Evolutionary conservation across 2,329 filamentous ascomycete species (phyloP).

Genomic region (Trichoderma sp.): DNA sequence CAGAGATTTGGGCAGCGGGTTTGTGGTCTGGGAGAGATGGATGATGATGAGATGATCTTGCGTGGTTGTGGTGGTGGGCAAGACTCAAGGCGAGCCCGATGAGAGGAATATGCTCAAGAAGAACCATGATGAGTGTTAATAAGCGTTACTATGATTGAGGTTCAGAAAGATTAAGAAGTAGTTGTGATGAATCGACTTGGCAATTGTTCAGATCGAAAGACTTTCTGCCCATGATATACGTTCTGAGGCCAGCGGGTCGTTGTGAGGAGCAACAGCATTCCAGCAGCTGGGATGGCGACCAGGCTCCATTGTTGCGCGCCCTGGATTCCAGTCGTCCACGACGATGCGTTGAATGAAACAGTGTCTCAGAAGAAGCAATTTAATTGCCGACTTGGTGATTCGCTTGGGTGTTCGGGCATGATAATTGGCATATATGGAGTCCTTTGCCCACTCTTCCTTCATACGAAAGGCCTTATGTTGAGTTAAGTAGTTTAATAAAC

Average conservation of each 20-base stretch:
- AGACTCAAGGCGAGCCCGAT: constrained; percentile 19
- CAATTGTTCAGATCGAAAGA: neutral
- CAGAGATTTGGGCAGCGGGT: constrained; percentile 19
- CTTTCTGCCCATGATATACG: constrained; percentile 20
- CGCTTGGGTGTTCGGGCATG: neutral
- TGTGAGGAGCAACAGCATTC: constrained; percentile 36
- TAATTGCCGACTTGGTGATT: too few relatives aligned
- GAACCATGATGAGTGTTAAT: constrained; percentile 23
- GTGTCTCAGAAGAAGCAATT: neutral
- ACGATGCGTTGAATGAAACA: neutral
- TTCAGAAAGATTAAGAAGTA: too few relatives aligned
- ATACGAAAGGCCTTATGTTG: neutral
- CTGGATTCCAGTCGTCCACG: neutral
- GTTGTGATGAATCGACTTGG: neutral
- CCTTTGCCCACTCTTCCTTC: neutral
- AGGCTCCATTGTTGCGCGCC: neutral
- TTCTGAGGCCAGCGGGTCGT: constrained; percentile 21
- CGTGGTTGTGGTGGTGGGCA: neutral
- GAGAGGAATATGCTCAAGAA: constrained; percentile 20
- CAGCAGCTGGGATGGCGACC: constrained; percentile 22
- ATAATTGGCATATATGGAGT: neutral
- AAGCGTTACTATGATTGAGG: neutral
- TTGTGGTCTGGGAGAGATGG: neutral
- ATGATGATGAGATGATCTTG: neutral
- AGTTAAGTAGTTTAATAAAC: neutral